These are phyloP conservation scores for Tolypocladium tropicale DNA, from an alignment of 2,329 filamentous ascomycete species.

Conservation along the genomic window DNA sequence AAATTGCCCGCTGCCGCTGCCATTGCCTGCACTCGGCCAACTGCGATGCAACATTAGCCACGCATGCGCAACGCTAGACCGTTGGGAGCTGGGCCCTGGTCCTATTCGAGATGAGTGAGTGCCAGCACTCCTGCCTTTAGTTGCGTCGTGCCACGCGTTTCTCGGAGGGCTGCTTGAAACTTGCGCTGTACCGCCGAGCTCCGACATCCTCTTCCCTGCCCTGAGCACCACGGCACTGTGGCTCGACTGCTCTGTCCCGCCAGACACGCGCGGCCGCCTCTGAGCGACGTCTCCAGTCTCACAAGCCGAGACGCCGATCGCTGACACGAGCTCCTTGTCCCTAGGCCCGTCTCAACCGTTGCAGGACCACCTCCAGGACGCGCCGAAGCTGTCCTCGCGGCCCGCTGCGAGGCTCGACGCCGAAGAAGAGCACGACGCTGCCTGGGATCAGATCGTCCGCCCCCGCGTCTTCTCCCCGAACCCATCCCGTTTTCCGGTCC, in stretches of 20 bases:
- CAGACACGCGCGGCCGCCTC: neutral
- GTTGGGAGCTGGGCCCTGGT: conserved; percentile 12
- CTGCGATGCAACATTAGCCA: conserved; percentile 6
- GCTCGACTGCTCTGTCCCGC: neutral
- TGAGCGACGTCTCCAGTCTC: neutral
- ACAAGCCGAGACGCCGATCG: neutral
- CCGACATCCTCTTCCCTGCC: neutral
- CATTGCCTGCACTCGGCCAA: neutral
- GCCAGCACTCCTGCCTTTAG: neutral
- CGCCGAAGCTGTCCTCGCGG: conserved; percentile 40
- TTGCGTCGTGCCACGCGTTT: neutral
- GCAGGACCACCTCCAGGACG: conserved; percentile 44
- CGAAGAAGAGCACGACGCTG: conserved; percentile 38
- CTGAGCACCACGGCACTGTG: neutral
- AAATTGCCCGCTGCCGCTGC: neutral
- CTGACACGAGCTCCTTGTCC: conserved; percentile 3
- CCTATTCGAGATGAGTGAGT: conserved; percentile 16
- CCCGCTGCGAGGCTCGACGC: conserved; percentile 41
- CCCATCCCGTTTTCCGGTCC: conserved; percentile 30
- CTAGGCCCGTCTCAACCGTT: conserved; percentile 50
- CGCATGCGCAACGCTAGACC: conserved; percentile 9
- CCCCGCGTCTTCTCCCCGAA: conserved; percentile 30
- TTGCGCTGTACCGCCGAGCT: neutral
- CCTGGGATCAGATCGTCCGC: conserved; percentile 42
- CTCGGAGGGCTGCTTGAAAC: neutral